Conservation (phyloP, 2,329 filamentous ascomycete species). For the Conoideocrella luteorostrata region DNA sequence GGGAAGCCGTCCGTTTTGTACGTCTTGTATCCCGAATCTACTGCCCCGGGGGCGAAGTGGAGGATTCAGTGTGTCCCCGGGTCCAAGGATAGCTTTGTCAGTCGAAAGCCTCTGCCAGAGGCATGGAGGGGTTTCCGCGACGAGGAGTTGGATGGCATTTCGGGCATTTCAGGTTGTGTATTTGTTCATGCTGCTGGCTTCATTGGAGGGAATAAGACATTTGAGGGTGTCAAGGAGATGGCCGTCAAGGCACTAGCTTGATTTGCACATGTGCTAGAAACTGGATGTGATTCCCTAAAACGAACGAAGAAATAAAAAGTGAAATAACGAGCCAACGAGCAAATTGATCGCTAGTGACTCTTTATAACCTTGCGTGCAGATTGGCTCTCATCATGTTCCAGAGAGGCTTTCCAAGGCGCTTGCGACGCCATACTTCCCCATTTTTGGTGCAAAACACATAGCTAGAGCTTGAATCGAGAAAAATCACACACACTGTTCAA, state of each 20-base stretch:
- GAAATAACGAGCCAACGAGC: neutral
- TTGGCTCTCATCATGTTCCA: too few relatives aligned
- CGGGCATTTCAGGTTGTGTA: slow-evolving; percentile 66
- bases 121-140: slow-evolving; percentile 89
- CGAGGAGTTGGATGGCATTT: slow-evolving; percentile 68
- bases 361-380: neutral
- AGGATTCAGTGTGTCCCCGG: slow-evolving; percentile 88
- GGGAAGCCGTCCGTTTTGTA: slow-evolving; percentile 62
- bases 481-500: neutral
- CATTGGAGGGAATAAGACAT: slow-evolving; percentile 91
- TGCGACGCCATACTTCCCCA: too few relatives aligned
- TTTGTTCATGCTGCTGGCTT: slow-evolving; percentile 95
- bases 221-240: slow-evolving; percentile 82
- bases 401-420: neutral
- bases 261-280: neutral
- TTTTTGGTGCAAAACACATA: neutral
- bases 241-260: slow-evolving; percentile 62
- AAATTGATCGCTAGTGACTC: slow-evolving; percentile 4
- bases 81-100: slow-evolving; percentile 79
- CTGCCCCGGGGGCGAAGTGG: slow-evolving; percentile 74
- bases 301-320: neutral
- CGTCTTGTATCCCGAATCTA: slow-evolving; percentile 84
- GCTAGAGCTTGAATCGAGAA: neutral
- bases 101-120: slow-evolving; percentile 84
- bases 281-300: neutral